These are phyloP conservation scores for Rhizoctonia solani DNA, from an alignment of 1,284 basidiomycete genomes.

Conservation along the genomic window DNA sequence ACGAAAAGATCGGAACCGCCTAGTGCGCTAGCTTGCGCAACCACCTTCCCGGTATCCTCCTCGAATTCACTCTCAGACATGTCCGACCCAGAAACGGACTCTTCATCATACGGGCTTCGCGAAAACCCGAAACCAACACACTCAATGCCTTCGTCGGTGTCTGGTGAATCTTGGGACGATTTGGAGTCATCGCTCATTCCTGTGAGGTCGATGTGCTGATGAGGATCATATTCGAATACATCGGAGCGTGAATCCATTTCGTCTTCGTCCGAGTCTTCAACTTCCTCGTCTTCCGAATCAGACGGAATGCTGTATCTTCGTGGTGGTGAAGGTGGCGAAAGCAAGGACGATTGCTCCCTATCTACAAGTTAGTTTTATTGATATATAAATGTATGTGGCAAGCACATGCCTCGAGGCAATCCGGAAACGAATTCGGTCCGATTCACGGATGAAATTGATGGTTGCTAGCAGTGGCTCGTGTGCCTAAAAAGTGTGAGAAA, in stretches of 20 bases:
- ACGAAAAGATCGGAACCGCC: background rate
- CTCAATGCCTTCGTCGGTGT: conserved; percentile 23
- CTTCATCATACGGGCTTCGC: conserved; percentile 1
- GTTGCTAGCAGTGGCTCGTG: conserved; percentile 22
- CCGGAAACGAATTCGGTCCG: background rate
- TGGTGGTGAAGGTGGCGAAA: conserved; percentile 13
- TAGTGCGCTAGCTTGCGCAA: background rate
- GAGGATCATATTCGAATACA: conserved; percentile 23
- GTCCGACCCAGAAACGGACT: conserved; percentile 13
- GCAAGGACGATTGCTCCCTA: conserved; percentile 9
- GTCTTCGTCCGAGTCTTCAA: conserved; percentile 15
- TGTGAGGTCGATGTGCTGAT: conserved; percentile 25
- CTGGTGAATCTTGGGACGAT: background rate
- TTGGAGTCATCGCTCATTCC: conserved; percentile 16
- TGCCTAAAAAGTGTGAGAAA: background rate
- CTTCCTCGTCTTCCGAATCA: conserved; percentile 21
- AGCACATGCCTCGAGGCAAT: background rate
- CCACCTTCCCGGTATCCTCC: conserved; percentile 1
- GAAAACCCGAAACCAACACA: conserved; percentile 23
- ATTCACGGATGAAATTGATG: conserved; percentile 22
- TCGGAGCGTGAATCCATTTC: conserved; percentile 20
- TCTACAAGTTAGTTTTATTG: too few relatives aligned
- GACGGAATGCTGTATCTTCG: conserved; percentile 17
- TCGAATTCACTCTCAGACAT: conserved; percentile 33
- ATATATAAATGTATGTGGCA: background rate